Evolutionary conservation across 345 rosid species (phyloP).

Genomic region (Aquilaria yunnanensis): DNA sequence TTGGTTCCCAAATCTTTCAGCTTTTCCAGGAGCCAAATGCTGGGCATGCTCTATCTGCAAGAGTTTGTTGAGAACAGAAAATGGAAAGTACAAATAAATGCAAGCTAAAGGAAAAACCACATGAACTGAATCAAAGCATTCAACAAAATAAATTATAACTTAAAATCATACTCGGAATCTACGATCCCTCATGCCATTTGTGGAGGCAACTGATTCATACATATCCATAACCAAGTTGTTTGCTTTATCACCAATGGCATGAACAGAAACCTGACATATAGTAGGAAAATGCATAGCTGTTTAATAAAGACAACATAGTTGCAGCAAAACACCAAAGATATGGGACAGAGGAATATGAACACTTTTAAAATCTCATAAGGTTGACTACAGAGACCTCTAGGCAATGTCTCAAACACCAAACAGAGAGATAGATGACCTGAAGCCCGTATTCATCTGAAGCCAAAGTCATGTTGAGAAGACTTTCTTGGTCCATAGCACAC

Average conservation of each 20-base stretch:
- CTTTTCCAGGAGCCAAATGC: conserved; percentile 66
- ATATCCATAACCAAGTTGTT: conserved; percentile 69
- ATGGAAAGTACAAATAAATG: conserved; percentile 4
- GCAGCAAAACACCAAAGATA: too few species aligned
- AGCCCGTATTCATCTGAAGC: conserved; percentile 73
- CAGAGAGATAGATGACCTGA: conserved; percentile 43
- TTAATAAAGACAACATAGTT: too few species aligned
- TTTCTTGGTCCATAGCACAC: conserved; percentile 45
- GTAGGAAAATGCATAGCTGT: conserved; percentile 3
- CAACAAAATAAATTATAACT: conserved; percentile 9
- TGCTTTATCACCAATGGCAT: conserved; percentile 93
- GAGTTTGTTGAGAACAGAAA: conserved; percentile 13
- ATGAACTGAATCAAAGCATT: neutral
- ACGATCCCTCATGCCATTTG: conserved; percentile 69
- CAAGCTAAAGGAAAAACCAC: neutral
- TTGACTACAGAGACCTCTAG: too few species aligned
- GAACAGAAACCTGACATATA: conserved; percentile 71
- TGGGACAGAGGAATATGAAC: too few species aligned
- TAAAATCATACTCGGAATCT: conserved; percentile 67
- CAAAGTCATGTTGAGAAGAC: conserved; percentile 59
- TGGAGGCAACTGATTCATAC: conserved; percentile 46
- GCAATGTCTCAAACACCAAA: neutral
- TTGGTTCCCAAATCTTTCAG: conserved; percentile 58
- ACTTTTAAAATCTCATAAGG: too few species aligned
- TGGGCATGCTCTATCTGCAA: conserved; percentile 90